Conservation (phyloP, 495 filamentous ascomycete genomes). For the Penicillium dipodomyicola region DNA sequence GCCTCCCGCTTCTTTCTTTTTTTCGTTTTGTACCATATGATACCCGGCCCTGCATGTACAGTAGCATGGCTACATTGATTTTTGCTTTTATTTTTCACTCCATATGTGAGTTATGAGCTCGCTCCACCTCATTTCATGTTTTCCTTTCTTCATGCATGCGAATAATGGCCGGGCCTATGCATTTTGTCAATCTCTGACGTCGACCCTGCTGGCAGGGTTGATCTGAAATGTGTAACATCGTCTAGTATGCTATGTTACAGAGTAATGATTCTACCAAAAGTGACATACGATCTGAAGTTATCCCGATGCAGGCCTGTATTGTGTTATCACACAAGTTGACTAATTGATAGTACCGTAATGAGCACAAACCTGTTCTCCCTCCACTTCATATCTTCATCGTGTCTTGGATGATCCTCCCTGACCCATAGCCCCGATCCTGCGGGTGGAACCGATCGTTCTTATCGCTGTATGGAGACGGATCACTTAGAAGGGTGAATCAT, state of each 20-base stretch:
- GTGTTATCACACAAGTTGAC: too few species aligned
- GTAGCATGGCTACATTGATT: background rate
- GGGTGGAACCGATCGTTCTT: too few species aligned
- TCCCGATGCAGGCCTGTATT: too few species aligned
- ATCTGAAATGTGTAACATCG: background rate
- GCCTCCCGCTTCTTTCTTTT: background rate
- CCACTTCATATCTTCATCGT: too few species aligned
- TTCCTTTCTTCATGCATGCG: background rate
- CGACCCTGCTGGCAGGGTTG: background rate
- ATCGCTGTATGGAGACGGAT: background rate
- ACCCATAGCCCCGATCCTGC: too few species aligned
- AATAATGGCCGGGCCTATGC: background rate
- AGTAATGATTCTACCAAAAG: too few species aligned
- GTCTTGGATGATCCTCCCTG: too few species aligned
- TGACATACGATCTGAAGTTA: too few species aligned
- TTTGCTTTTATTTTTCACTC: background rate
- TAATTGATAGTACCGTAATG: too few species aligned
- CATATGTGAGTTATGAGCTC: background rate
- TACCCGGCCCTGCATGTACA: slow-evolving; percentile 10
- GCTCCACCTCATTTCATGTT: background rate
- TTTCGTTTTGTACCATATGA: slow-evolving; percentile 10
- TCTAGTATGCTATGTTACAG: background rate
- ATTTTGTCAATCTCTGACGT: background rate
- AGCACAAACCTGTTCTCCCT: too few species aligned
- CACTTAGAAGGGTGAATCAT: background rate